phyloP scores from a whole-genome alignment of 1,139 yeast genomes.

The Arxiozyma telluris region DNA sequence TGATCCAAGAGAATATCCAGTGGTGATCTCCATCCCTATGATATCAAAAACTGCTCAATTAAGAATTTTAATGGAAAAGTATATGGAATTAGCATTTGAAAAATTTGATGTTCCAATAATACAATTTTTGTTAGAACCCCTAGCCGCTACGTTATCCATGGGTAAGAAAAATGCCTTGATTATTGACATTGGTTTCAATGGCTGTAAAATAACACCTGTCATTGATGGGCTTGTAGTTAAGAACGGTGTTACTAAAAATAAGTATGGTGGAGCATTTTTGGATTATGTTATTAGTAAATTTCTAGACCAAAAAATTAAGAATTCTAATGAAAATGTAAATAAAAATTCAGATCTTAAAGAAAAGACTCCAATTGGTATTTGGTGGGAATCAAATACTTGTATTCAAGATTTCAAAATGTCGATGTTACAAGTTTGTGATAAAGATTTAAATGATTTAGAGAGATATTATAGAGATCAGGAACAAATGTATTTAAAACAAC shows the following conservation, averaged over 20 bases:
- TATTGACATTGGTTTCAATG: slow-evolving; percentile 57
- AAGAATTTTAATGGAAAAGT: slow-evolving; percentile 22
- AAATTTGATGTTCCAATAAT: slow-evolving; percentile 56
- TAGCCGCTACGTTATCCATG: slow-evolving; percentile 59
- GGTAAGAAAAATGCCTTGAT: slow-evolving; percentile 63
- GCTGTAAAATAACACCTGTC: slow-evolving; percentile 58
- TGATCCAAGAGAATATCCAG: slow-evolving; percentile 47
- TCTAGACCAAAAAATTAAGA: slow-evolving; percentile 21
- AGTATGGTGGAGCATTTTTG: slow-evolving; percentile 62
- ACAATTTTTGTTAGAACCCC: slow-evolving; percentile 59
- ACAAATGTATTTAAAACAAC: slow-evolving; percentile 17
- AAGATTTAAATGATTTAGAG: slow-evolving; percentile 22
- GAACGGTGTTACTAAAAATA: slow-evolving; percentile 51
- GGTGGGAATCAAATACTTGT: slow-evolving; percentile 27
- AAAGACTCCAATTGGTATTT: slow-evolving; percentile 12
- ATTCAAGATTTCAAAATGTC: slow-evolving; percentile 25
- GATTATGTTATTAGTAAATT: slow-evolving; percentile 41
- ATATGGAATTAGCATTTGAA: slow-evolving; percentile 59
- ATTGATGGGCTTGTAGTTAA: slow-evolving; percentile 59
- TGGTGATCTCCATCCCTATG: slow-evolving; percentile 50
- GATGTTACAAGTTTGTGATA: slow-evolving; percentile 26
- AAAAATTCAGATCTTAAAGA: not conserved
- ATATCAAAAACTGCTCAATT: slow-evolving; percentile 43
- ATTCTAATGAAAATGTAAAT: not conserved
- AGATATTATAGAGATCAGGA: slow-evolving; percentile 20